A percentile compares a stretch with the other conserved stretches of the same genome.
phyloP scores from a whole-genome alignment of 345 rosid species.

The Populus alba region DNA sequence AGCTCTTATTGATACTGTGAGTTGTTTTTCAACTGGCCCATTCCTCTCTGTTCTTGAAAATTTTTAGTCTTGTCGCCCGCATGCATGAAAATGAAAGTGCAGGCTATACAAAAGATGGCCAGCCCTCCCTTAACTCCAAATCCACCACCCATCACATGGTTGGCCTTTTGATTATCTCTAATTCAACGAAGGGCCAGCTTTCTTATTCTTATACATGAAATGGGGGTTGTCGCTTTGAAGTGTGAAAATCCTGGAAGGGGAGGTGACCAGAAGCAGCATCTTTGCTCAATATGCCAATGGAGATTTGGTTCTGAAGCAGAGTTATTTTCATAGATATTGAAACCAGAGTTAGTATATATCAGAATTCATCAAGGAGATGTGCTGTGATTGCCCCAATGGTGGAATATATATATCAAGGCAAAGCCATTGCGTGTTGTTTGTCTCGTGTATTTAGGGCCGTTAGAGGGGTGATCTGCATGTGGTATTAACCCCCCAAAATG shows the following conservation, averaged over 20 bases:
- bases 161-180: not conserved
- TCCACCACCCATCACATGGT: not conserved
- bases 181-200: not conserved
- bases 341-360: not conserved
- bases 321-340: not conserved
- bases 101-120: not conserved
- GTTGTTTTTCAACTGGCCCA: not conserved
- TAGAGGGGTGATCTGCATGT: not conserved
- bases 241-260: not conserved
- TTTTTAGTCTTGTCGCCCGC: not conserved
- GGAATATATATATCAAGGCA: not conserved
- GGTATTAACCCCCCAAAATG: not conserved
- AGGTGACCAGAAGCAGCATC: not conserved
- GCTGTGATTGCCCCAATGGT: not conserved
- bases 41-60: not conserved
- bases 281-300: not conserved
- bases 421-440: not conserved
- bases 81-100: not conserved
- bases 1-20: slow-evolving; percentile 87
- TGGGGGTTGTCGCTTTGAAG: not conserved
- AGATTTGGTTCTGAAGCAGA: not conserved
- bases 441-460: not conserved
- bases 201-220: not conserved
- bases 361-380: not conserved
- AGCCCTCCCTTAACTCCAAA: not conserved